phyloP scores from a whole-genome alignment of 2,329 filamentous ascomycete species.

The Xenoacremonium recifei region DNA sequence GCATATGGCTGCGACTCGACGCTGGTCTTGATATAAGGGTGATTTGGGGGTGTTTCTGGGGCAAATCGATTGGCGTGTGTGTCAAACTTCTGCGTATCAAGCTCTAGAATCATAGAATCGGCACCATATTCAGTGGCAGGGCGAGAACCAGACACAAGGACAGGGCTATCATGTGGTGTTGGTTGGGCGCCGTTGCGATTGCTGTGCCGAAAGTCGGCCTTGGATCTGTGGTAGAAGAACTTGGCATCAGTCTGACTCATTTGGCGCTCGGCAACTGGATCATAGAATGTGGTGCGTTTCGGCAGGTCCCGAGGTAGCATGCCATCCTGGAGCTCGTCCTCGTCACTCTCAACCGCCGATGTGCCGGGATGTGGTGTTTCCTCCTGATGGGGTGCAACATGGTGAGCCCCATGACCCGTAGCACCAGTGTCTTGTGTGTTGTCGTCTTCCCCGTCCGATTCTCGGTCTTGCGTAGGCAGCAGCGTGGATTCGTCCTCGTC shows the following conservation, averaged over 20 bases:
- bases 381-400: constrained; percentile 20
- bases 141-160: constrained; percentile 36
- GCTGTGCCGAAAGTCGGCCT: constrained; percentile 53
- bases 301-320: constrained; percentile 62
- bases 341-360: constrained; percentile 20
- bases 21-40: constrained; percentile 10
- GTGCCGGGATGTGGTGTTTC: constrained; percentile 18
- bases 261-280: constrained; percentile 89
- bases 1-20: constrained; percentile 11
- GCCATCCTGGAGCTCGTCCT: constrained; percentile 45
- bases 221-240: constrained; percentile 90
- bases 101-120: constrained; percentile 33
- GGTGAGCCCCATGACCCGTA: constrained; percentile 19
- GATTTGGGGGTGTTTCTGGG: constrained; percentile 39
- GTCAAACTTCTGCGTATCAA: constrained; percentile 22
- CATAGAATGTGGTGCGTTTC: constrained; percentile 82
- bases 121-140: constrained; percentile 35
- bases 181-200: constrained; percentile 38
- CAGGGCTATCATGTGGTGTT: constrained; percentile 47
- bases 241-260: constrained; percentile 94
- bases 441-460: constrained; percentile 32
- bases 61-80: constrained; percentile 3
- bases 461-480: constrained; percentile 25
- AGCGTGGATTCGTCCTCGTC: constrained; percentile 22
- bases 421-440: constrained; percentile 21